phyloP scores from a whole-genome alignment of 495 filamentous ascomycete genomes.

The Tuber microsphaerosporum region DNA sequence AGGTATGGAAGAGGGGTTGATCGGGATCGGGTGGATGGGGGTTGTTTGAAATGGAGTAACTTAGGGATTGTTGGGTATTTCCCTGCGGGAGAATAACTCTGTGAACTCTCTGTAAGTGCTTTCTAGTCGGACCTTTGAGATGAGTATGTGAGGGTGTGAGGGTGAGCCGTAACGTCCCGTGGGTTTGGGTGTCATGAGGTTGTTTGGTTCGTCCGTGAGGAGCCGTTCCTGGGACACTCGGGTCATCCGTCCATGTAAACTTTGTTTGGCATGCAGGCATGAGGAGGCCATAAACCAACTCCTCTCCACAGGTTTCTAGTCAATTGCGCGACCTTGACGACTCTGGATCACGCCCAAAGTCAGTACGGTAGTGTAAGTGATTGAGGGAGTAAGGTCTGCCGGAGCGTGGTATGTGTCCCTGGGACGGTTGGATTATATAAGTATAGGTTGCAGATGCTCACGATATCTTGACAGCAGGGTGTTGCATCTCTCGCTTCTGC shows the following conservation, averaged over 20 bases:
- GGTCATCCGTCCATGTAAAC: not conserved
- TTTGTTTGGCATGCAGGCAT: not conserved
- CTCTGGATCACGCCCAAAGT: not conserved
- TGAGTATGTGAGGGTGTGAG: not conserved
- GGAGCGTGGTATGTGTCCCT: not conserved
- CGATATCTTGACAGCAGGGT: not conserved
- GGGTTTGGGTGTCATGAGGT: not conserved
- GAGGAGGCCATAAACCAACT: not conserved
- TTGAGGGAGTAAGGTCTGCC: not conserved
- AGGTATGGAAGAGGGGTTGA: not conserved
- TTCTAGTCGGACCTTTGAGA: not conserved
- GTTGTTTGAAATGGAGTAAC: not conserved
- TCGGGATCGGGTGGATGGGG: not conserved
- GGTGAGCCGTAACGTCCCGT: not conserved
- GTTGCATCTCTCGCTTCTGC: conserved; percentile 1
- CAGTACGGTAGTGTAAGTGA: not conserved
- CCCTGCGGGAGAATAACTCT: not conserved
- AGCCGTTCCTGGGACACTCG: not conserved
- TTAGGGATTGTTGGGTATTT: not conserved
- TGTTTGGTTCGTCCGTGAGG: not conserved
- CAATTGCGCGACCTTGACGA: not conserved
- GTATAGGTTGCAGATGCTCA: not conserved
- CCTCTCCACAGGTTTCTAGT: not conserved
- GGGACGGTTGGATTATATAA: not conserved
- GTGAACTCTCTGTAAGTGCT: not conserved